A percentile compares a stretch with the other conserved stretches of the same genome.
Evolutionary conservation across 192 early-diverging fungal genomes (phyloP).

Genomic region (Allomyces javanicus): DNA sequence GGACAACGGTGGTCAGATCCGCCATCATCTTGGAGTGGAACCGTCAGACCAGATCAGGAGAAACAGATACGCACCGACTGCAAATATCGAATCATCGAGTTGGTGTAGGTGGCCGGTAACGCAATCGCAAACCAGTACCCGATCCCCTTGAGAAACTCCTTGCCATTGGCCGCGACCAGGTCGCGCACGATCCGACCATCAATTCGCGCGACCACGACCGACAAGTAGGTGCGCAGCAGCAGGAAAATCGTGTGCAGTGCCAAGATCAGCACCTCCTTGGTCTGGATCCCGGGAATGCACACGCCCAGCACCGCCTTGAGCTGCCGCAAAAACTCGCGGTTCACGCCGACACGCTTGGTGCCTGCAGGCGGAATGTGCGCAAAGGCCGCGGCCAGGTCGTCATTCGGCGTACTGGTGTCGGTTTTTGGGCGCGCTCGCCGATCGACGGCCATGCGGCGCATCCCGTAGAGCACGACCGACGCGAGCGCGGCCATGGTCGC

Average conservation of each 20-base stretch:
- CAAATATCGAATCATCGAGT: conserved; percentile 64
- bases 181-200: conserved; percentile 90
- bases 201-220: conserved; percentile 74
- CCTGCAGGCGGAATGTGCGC: background rate
- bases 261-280: conserved; percentile 64
- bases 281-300: conserved; percentile 54
- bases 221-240: conserved; percentile 74
- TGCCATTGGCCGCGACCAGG: conserved; percentile 67
- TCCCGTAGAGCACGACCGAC: too few species aligned
- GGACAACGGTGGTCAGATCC: too few species aligned
- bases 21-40: too few species aligned
- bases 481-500: too few species aligned
- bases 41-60: too few species aligned
- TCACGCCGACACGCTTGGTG: conserved; percentile 26
- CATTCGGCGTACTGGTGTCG: too few species aligned
- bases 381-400: background rate
- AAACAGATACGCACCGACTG: conserved; percentile 1
- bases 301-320: conserved; percentile 54
- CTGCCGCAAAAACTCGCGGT: conserved; percentile 36
- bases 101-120: conserved; percentile 89
- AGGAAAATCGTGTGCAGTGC: conserved; percentile 67
- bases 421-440: too few species aligned
- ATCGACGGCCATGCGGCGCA: too few species aligned
- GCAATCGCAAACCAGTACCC: conserved; percentile 85
- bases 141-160: conserved; percentile 53